Evolutionary conservation across 2,329 filamentous ascomycete genomes (phyloP).

Genomic region (Triangularia setosa): DNA sequence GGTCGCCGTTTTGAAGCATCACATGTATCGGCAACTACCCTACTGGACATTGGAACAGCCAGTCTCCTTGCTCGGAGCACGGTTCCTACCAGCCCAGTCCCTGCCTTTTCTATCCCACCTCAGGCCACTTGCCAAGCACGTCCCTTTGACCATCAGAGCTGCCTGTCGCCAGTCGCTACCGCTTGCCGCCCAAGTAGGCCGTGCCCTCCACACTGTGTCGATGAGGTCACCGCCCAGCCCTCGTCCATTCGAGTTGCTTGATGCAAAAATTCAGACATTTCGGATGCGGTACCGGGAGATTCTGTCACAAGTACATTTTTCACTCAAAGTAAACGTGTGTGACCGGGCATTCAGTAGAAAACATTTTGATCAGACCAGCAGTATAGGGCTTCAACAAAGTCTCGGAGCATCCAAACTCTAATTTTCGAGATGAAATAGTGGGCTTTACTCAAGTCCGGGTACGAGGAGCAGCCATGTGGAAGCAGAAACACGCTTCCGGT

Average conservation of each 20-base stretch:
- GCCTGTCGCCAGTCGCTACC: neutral
- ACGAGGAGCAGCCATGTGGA: neutral
- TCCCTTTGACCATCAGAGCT: neutral
- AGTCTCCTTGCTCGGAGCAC: constrained; percentile 10
- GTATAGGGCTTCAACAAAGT: neutral
- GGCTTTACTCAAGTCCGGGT: neutral
- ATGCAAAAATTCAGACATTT: neutral
- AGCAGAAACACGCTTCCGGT: neutral
- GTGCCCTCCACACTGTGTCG: constrained; percentile 1
- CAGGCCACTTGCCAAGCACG: constrained; percentile 10
- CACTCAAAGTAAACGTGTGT: too few species aligned
- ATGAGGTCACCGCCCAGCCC: constrained; percentile 10
- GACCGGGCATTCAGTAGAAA: too few species aligned
- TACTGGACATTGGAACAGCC: neutral
- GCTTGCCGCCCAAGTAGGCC: neutral
- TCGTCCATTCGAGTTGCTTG: neutral
- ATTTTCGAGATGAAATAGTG: neutral
- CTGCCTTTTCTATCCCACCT: constrained; percentile 3
- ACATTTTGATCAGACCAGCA: neutral
- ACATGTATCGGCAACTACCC: constrained; percentile 17
- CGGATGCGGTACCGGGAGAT: neutral
- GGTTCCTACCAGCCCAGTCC: constrained; percentile 8
- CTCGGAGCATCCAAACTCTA: neutral
- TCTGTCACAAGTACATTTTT: neutral
- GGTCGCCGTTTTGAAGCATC: constrained; percentile 1